A percentile compares a stretch with the other conserved stretches of the same genome.
Conservation (phyloP, 257 asterid genomes). For the Misopates orontium region DNA sequence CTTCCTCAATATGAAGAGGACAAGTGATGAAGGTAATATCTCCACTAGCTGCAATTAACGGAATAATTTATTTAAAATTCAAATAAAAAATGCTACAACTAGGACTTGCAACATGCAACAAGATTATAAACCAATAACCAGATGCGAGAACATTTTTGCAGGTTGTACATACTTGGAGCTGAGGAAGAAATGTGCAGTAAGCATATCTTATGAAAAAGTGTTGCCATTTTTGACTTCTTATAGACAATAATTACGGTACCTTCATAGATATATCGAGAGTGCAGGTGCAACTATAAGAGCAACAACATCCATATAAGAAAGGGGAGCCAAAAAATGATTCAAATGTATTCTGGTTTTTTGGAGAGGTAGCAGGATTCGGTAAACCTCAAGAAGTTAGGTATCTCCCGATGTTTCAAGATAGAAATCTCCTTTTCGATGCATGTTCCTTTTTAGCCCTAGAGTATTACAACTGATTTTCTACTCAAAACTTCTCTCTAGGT, state of each 20-base stretch:
- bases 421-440: no score
- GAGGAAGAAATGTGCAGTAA: not conserved
- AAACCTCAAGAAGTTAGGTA: no score
- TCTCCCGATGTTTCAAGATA: no score
- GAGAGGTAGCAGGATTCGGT: no score
- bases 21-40: slow-evolving; percentile 85
- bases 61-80: not conserved
- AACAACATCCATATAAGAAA: no score
- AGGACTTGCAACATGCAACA: not conserved
- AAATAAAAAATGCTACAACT: not conserved
- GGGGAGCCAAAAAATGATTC: not conserved
- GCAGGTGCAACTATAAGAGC: no score
- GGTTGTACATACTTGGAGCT: not conserved
- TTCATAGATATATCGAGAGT: no score
- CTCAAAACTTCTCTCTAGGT: no score
- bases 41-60: slow-evolving; percentile 70
- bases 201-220: not conserved
- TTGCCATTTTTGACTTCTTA: not conserved
- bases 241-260: not conserved
- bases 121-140: not conserved
- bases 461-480: no score
- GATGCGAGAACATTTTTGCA: not conserved
- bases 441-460: no score
- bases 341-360: no score
- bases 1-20: slow-evolving; percentile 93